These are phyloP conservation scores for Colletotrichum sp. DNA, from an alignment of 2,329 filamentous ascomycete genomes.

Conservation along the genomic window DNA sequence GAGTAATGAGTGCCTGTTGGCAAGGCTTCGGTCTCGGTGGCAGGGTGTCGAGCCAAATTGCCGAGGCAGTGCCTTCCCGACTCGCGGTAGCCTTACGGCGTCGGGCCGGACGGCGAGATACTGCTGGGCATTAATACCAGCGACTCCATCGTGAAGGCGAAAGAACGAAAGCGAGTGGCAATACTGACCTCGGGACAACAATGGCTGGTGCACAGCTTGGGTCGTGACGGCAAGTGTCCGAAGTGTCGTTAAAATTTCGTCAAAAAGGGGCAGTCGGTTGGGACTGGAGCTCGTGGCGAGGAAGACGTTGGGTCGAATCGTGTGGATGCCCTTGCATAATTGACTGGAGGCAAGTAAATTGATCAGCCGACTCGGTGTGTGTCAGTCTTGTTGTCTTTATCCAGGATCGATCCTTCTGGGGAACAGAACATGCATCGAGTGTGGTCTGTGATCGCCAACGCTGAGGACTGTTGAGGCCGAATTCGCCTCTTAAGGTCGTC, in stretches of 20 bases:
- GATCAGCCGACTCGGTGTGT: not conserved
- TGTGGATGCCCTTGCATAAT: not conserved
- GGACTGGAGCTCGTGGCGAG: not conserved
- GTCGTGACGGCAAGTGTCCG: not conserved
- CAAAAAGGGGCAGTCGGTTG: not conserved
- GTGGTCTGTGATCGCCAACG: not conserved
- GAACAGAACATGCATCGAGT: not conserved
- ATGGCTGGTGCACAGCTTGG: not conserved
- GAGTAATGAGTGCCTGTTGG: not conserved
- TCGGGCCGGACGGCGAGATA: not conserved
- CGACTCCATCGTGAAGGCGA: not conserved
- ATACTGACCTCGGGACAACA: not conserved
- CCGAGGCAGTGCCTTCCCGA: not conserved
- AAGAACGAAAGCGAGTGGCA: not conserved
- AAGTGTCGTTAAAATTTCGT: not conserved
- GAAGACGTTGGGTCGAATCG: not conserved
- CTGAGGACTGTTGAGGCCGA: not conserved
- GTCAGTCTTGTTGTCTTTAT: not conserved
- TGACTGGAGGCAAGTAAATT: not conserved
- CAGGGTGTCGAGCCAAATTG: not conserved
- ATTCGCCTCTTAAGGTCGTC: not conserved
- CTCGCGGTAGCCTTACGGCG: not conserved
- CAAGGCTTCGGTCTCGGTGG: not conserved
- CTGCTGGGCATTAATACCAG: not conserved
- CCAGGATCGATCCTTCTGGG: not conserved